Percentiles rank a stretch among this genome's conserved stretches.
Evolutionary conservation across 768 basidiomycete species (phyloP).

Genomic region (Neoboletus subvelutipes): DNA sequence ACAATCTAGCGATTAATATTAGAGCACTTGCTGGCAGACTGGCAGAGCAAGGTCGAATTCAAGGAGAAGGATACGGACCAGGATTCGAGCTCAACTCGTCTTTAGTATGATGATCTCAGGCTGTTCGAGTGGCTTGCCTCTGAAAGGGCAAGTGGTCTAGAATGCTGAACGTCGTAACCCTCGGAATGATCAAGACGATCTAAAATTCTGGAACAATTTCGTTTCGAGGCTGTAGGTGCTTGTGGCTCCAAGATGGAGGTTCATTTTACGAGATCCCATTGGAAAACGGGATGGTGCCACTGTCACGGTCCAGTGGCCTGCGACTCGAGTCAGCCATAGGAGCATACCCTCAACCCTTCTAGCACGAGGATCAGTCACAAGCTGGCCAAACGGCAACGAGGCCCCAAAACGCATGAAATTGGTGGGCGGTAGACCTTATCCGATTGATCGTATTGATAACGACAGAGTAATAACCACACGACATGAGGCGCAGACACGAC

Average conservation of each 20-base stretch:
- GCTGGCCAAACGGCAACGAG: neutral
- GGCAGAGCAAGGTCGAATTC: neutral
- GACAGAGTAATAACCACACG: neutral
- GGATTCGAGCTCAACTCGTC: neutral
- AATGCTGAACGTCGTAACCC: conserved; percentile 3
- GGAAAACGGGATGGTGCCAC: neutral
- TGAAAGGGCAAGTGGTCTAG: neutral
- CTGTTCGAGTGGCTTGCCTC: neutral
- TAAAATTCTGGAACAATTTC: neutral
- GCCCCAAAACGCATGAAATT: neutral
- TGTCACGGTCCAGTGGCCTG: neutral
- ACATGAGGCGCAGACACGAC: neutral
- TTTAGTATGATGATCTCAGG: neutral
- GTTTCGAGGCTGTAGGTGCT: neutral
- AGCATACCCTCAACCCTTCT: neutral
- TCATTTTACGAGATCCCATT: neutral
- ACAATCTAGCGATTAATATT: too few species aligned
- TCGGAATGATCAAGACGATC: conserved; percentile 1
- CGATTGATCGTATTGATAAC: neutral
- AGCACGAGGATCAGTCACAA: neutral
- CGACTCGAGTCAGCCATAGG: neutral
- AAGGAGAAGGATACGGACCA: neutral
- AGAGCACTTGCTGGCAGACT: neutral
- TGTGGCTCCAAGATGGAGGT: neutral
- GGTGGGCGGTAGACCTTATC: neutral